Base-by-base conservation (phyloP, 192 early-diverging fungal genomes). In the Coemansia sp. region DNA sequence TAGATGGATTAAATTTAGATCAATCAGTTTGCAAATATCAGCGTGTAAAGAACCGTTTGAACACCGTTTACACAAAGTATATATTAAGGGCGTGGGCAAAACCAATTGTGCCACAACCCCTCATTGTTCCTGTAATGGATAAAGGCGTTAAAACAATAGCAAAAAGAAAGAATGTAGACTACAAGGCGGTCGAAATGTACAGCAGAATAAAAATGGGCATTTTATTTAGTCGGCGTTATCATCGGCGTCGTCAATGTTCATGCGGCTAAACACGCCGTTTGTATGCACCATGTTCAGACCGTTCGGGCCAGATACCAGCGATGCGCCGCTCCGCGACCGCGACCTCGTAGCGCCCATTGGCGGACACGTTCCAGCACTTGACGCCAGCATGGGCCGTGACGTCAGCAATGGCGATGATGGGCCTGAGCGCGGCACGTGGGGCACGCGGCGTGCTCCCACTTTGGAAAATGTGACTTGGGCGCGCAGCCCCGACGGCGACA, bases 241-340 rank as follows among this genome's bases (percentile, higher is more conserved):
- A 29, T 70, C 65, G 14, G 53, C 55, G 59, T 80, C 72, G 58
- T 32, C 65, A 43, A 80, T 73, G 54, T 80, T 68, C 77, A 80
- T 74, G 14, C 77, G 77, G 56, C 77, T 80, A 50, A 80, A 80
- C 35, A 65, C 72, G 62, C 76, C 76, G 32, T 78, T 78, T 5
- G 75, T 59, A 58, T 78, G 75, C 54, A 78, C 32, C 37, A 73
- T 25, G 11, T 53, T 53, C 24, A 45, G 41, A 9, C 19, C 49
- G 54, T 11, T n/a, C n/a, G n/a, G 24, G 5, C 54, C 49, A 4
- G 49, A 19, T 10, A 51, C 17, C 56, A 63, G 58, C 17, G 67
- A 59, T 5, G 67, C 69, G 21, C 65, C 65, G 53, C 77, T 80
- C 12, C 77, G 72, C 50, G 77, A 74, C 45, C 77, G 67, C 5